Percentiles rank a stretch among this genome's conserved stretches.
These are phyloP conservation scores for Pseudozyma tsukubaensis DNA, from an alignment of 1,284 basidiomycete species.

Conservation along the genomic window DNA sequence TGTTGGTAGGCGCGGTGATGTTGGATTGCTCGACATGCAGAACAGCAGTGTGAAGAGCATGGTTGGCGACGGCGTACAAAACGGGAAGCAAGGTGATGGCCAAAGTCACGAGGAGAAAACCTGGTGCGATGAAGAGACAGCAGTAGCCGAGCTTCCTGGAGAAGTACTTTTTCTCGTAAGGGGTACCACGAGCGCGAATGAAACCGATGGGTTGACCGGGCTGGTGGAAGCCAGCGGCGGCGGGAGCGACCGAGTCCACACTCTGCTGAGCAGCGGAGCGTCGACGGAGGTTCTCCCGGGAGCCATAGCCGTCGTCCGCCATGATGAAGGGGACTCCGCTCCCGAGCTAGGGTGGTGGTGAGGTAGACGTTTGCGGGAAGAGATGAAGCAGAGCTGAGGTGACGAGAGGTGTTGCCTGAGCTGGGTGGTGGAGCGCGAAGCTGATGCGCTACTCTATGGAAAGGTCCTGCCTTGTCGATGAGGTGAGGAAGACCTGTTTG, in stretches of 20 bases:
- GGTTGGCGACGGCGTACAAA: constrained; percentile 67
- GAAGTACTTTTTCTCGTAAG: constrained; percentile 66
- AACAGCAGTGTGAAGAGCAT: constrained; percentile 66
- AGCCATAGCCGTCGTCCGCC: constrained; percentile 53
- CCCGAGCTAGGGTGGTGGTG: constrained; percentile 12
- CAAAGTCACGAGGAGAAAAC: constrained; percentile 54
- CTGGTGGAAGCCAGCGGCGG: constrained; percentile 46
- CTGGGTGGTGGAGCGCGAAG: neutral
- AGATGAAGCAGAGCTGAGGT: neutral
- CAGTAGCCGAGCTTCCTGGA: constrained; percentile 63
- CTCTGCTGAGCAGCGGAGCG: constrained; percentile 41
- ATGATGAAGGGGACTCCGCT: constrained; percentile 43
- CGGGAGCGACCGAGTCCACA: constrained; percentile 31
- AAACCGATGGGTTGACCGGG: constrained; percentile 62
- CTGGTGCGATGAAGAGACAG: constrained; percentile 59
- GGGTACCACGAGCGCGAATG: constrained; percentile 62
- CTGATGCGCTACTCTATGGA: neutral
- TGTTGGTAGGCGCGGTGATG: constrained; percentile 65
- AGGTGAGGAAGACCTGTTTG: neutral
- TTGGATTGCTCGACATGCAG: constrained; percentile 67
- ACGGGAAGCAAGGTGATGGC: constrained; percentile 67
- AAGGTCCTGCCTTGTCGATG: neutral
- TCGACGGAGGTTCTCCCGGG: constrained; percentile 51
- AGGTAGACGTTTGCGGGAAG: neutral
- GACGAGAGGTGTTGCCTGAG: constrained; percentile 1